Evolutionary conservation across 768 basidiomycete species (phyloP), one percentile per base, ranked within the genome.

Genomic region (Nevesoporus exiguus): DNA sequence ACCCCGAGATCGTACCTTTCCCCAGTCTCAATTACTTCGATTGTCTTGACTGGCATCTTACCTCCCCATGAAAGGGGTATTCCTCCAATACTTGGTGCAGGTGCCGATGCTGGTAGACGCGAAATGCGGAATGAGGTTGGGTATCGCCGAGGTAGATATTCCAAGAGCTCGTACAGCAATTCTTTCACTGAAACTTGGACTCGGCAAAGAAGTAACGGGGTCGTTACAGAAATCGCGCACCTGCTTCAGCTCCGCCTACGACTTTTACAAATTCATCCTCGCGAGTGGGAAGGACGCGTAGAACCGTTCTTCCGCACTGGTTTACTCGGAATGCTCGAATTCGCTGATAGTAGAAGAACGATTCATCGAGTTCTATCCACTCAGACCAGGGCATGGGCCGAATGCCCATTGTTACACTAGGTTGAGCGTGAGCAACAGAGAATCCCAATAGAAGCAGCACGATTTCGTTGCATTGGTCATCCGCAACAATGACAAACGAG

Each of bases 341-440:
- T 13, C 70, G 72, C 64, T 87, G 80, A 61, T 84, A 85, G 27
- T 61, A 59, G 13, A 72, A 67, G 62, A 82, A 86, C 46, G 80
- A 73, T 49, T 79, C 74, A 68, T 90, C 88, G 30, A 88, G 75
- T 73, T 90, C 86, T 49, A 89, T 83, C 88, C 89, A 90, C 48
- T 86, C 81, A 17, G 77, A 74, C 83, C 84, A 90, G 8, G 74
- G 74, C 86, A 90, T 88, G 45, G 68, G 75, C 24, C 83, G 78
- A 60, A 88, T 80, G 56, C 84, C 86, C 86, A 88, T 88, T 29
- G 85, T 88, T 21, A 87, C 77, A 57, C 85, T 88, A 47, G 7
- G 17, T 14, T 5, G 24, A 49, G 21, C 3, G 17, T 59, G 17
- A 62, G 53, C n/a, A 3, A 61, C 5, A 21, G 2, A 9, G 10